Conservation (phyloP, 2,329 filamentous ascomycete species). For the Aspergillus texensis region DNA sequence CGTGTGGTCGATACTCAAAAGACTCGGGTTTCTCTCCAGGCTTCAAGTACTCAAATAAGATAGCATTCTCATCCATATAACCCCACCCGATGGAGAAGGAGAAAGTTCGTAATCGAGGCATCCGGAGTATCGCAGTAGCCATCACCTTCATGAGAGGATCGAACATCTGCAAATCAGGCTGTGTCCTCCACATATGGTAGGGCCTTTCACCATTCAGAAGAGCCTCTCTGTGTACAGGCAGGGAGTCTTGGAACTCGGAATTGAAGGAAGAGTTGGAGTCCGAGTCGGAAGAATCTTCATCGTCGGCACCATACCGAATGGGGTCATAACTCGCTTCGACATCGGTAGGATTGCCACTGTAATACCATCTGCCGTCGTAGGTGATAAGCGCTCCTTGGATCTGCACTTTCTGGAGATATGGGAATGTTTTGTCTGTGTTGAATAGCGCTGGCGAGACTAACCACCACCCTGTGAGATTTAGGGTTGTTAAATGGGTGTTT, state of each 20-base stretch:
- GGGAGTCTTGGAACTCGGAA: neutral
- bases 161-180: constrained; percentile 1
- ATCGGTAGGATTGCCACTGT: neutral
- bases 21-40: neutral
- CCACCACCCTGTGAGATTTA: neutral
- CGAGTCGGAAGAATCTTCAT: neutral
- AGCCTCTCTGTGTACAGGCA: neutral
- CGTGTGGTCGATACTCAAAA: neutral
- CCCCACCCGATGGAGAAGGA: neutral
- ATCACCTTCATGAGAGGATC: neutral
- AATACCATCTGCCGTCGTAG: constrained; percentile 10
- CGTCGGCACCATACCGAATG: neutral
- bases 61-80: neutral
- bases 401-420: neutral
- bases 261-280: constrained; percentile 7
- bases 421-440: neutral
- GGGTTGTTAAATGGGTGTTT: neutral
- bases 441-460: neutral
- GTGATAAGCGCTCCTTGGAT: neutral
- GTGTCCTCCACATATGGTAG: constrained; percentile 1
- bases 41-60: neutral
- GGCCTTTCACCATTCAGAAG: neutral
- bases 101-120: neutral
- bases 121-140: neutral
- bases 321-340: neutral